Evolutionary conservation across 225 moss, liverwort and hornwort species (phyloP).

Genomic region (Polytrichum formosum): DNA sequence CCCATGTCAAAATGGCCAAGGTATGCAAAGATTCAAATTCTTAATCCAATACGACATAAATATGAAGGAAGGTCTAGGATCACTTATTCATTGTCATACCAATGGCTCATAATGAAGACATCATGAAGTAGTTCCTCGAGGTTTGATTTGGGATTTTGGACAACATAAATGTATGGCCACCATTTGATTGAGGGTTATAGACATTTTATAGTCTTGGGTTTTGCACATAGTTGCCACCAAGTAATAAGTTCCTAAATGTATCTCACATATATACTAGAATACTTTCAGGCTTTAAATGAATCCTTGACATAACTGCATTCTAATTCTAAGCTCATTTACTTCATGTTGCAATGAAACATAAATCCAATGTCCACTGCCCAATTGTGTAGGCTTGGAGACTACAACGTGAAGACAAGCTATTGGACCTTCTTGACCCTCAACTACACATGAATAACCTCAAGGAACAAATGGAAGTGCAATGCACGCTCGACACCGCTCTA

Average conservation of each 20-base stretch:
- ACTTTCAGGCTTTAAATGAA: background rate
- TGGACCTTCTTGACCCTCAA: conserved; percentile 2
- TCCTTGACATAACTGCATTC: background rate
- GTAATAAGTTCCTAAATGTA: background rate
- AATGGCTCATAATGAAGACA: no score
- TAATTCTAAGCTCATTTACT: no score
- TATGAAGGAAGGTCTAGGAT: no score
- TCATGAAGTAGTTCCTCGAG: no score
- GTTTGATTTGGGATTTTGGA: no score
- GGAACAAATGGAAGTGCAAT: background rate
- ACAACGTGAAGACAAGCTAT: background rate
- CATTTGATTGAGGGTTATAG: no score
- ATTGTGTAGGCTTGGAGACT: conserved; percentile 1
- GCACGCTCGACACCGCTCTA: background rate
- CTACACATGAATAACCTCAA: background rate
- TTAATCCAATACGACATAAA: no score
- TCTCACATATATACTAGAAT: no score
- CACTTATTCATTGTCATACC: no score
- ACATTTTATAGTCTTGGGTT: background rate
- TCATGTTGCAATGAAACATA: background rate
- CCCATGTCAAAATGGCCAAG: background rate
- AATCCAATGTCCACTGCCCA: no score
- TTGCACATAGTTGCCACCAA: background rate
- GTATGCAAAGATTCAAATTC: no score
- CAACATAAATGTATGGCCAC: no score